phyloP scores from a whole-genome alignment of 208 protist genomes.

The Giardia duodenalis region DNA sequence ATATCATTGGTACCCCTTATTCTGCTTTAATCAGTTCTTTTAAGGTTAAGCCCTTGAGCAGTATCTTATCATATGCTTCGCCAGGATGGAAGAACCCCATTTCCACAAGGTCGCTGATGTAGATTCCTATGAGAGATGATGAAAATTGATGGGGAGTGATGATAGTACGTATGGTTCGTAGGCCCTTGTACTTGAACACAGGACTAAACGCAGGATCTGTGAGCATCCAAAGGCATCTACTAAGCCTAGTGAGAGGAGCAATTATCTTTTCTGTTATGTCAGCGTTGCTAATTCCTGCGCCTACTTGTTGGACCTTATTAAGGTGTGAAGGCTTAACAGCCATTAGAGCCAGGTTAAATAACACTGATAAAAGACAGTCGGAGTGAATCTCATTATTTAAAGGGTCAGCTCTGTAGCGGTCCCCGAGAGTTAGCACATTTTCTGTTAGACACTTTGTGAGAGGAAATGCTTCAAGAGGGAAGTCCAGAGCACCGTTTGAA shows the following conservation, averaged over 20 bases:
- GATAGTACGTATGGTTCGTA: background rate
- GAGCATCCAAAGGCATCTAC: background rate
- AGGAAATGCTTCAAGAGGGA: background rate
- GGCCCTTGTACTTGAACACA: background rate
- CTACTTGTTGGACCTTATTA: background rate
- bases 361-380: background rate
- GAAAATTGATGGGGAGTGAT: background rate
- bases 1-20: too few relatives aligned
- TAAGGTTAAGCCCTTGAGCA: background rate
- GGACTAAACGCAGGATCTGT: background rate
- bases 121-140: background rate
- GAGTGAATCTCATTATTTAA: background rate
- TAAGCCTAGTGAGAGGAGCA: background rate
- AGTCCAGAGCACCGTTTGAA: background rate
- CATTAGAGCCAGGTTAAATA: background rate
- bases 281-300: background rate
- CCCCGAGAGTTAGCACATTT: background rate
- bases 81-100: background rate
- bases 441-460: background rate
- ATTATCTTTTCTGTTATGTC: background rate
- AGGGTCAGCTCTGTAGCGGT: background rate
- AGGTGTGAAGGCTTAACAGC: background rate
- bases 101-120: background rate
- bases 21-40: too few relatives aligned
- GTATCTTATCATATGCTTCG: background rate